These are phyloP conservation scores for Daldinia concentrica DNA, from an alignment of 495 filamentous ascomycete genomes.

Conservation along the genomic window DNA sequence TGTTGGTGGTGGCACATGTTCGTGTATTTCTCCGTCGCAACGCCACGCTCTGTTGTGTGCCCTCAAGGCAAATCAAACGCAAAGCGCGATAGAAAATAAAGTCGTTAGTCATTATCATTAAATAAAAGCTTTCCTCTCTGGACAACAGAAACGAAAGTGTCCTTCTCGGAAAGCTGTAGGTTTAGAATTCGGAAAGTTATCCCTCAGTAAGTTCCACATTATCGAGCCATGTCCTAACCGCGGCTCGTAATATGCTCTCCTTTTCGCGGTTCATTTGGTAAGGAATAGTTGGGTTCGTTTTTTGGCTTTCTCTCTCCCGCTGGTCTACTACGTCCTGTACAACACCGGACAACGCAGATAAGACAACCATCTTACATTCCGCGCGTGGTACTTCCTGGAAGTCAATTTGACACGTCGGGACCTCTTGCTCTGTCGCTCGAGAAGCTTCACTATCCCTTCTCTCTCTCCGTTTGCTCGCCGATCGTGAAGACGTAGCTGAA, in stretches of 20 bases:
- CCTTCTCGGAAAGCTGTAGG: background rate
- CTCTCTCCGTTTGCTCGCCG: conserved; percentile 54
- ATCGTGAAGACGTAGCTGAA: conserved; percentile 53
- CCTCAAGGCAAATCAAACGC: conserved; percentile 13
- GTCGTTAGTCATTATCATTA: conserved; percentile 35
- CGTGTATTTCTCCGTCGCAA: conserved; percentile 23
- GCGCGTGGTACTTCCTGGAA: conserved; percentile 55
- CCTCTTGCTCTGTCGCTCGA: conserved; percentile 33
- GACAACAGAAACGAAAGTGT: background rate
- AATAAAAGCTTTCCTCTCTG: background rate
- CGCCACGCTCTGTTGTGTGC: conserved; percentile 18
- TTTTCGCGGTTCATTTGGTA: conserved; percentile 39
- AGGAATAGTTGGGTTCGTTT: conserved; percentile 11
- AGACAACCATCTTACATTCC: conserved; percentile 58
- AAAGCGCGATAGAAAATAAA: conserved; percentile 20
- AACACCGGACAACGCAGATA: conserved; percentile 59
- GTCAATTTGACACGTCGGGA: conserved; percentile 21
- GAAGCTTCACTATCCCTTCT: conserved; percentile 52
- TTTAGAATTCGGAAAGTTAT: conserved; percentile 1
- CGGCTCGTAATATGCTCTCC: conserved; percentile 54
- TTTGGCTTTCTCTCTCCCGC: conserved; percentile 42
- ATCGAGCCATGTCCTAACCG: conserved; percentile 57
- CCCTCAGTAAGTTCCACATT: conserved; percentile 50
- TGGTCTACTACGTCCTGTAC: conserved; percentile 57
- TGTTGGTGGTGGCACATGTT: conserved; percentile 29